These are phyloP conservation scores for Petrea volubilis DNA, from an alignment of 257 asterid genomes.

Conservation along the genomic window DNA sequence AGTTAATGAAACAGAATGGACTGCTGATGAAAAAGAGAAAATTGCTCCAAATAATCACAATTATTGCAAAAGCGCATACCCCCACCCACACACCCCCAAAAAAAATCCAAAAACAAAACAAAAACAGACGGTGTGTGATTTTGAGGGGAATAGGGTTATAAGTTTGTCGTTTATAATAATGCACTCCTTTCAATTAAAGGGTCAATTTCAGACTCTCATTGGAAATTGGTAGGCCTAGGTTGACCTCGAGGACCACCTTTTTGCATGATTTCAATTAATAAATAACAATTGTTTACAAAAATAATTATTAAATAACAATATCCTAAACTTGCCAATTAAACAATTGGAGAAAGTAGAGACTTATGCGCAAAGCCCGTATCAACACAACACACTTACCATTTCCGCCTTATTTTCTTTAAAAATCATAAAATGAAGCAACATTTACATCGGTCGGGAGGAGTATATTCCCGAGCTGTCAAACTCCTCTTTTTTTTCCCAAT, in stretches of 20 bases:
- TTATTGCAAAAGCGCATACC: not conserved
- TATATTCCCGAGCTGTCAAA: too few relatives aligned
- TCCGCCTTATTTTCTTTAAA: too few relatives aligned
- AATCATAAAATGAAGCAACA: too few relatives aligned
- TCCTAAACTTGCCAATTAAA: not conserved
- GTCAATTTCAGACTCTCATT: slow-evolving; percentile 13
- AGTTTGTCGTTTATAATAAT: too few relatives aligned
- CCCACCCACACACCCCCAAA: too few relatives aligned
- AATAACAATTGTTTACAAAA: not conserved
- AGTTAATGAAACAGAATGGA: not conserved
- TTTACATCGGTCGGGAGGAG: too few relatives aligned
- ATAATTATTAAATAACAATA: not conserved
- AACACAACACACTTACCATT: too few relatives aligned
- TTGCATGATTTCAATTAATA: not conserved
- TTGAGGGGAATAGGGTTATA: not conserved
- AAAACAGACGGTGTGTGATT: not conserved
- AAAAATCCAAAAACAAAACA: too few relatives aligned
- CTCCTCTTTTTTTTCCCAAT: too few relatives aligned
- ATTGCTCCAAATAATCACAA: not conserved
- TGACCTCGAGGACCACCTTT: not conserved
- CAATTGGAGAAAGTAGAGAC: too few relatives aligned
- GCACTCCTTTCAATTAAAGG: not conserved
- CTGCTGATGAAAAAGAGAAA: not conserved
- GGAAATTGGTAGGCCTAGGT: not conserved
- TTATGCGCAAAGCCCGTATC: too few relatives aligned